Evolutionary conservation across 2,329 filamentous ascomycete species (phyloP), one percentile per base, ranked within the genome.

Genomic region (Penicillium olsonii): DNA sequence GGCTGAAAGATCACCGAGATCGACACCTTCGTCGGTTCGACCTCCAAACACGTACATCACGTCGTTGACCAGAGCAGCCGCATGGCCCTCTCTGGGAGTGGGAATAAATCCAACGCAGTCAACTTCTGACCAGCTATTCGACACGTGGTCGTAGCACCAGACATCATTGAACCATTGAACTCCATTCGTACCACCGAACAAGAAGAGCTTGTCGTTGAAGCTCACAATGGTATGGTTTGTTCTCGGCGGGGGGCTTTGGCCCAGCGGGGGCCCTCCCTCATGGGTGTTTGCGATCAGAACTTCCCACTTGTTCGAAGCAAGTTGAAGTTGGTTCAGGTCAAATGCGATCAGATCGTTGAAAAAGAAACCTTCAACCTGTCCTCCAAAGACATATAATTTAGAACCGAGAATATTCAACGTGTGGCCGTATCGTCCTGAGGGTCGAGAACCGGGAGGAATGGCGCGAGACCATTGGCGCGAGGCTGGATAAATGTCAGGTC

Each of bases 21-120:
- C 94, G 22, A 86, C 84, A 1, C 94, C 94, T 60, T 97, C 92
- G 66, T 96, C 90, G 0, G 91, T 96, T 52, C 94, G 87, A 37
- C 94, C 94, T 60, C 95, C 95, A 69, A 99, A 99, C 53, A 99
- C 85, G 75, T 99, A 99, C 95, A 99, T 99, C 52, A 96, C 94
- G 68, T 99, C 94, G 68, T 94, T 90, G 37, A 99, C 92, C 17
- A 99, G 78, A 4, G 92, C 87, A 12, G 94, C 90, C 11, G 95
- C 92, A 69, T 99, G 94, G 3, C 94, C 94, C 78, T 99, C 94
- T 53, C 94, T 84, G 15, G 92, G 87, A 2, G 91, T 87, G 1
- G 95, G 94, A 52, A 99, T 97, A 70, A 96, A 99, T 29, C 94
- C 94, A 64, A 97, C 96, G 68, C 94, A 99, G 65, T 97, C 92